Percentiles rank a stretch among this genome's conserved stretches.
Evolutionary conservation across 179 eudicot genomes (phyloP).

Genomic region (Heliamphora pulchella): DNA sequence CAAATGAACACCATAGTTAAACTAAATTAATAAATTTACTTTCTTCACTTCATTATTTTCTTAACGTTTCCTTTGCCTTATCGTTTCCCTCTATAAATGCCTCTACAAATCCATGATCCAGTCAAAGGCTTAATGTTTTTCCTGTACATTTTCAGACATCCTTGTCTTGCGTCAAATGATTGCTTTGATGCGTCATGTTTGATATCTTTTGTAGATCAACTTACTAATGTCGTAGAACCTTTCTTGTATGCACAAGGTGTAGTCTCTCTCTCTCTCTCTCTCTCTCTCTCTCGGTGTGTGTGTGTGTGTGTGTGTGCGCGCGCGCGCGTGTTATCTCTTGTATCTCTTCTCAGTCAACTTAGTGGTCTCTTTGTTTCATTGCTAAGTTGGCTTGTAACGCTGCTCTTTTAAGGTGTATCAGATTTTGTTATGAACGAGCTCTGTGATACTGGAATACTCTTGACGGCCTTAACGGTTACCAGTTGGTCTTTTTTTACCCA

Average conservation of each 20-base stretch:
- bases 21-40: too few relatives aligned
- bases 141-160: too few relatives aligned
- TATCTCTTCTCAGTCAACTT: background rate
- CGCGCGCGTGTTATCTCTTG: too few relatives aligned
- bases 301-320: too few relatives aligned
- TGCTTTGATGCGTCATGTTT: background rate
- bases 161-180: background rate
- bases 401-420: background rate
- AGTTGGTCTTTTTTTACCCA: background rate
- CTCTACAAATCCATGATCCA: too few relatives aligned
- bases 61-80: background rate
- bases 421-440: background rate
- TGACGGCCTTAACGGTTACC: background rate
- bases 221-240: background rate
- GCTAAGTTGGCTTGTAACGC: background rate
- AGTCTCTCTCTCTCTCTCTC: background rate
- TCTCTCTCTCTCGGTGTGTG: too few relatives aligned
- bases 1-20: too few relatives aligned
- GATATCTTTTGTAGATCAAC: constrained; percentile 1
- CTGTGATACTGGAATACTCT: background rate
- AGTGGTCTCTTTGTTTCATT: background rate
- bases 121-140: too few relatives aligned
- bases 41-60: background rate
- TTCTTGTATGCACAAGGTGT: background rate
- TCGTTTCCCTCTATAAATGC: too few relatives aligned